These are phyloP conservation scores for Tulasnella sp. DNA, from an alignment of 768 basidiomycete species.

Conservation along the genomic window DNA sequence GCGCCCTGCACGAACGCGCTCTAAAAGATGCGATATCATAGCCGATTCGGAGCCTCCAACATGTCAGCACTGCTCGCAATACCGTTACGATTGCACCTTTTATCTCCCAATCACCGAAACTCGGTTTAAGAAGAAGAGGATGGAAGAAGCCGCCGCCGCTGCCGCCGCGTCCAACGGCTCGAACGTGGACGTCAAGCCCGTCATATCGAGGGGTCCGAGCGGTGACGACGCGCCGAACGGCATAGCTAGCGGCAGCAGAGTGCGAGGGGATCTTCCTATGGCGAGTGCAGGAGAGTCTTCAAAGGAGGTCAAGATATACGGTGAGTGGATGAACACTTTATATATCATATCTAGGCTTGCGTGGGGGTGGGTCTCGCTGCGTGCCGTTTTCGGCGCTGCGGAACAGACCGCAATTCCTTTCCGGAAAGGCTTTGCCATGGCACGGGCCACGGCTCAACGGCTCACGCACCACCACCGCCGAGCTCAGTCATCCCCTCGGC, in stretches of 20 bases:
- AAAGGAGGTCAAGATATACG: conserved; percentile 56
- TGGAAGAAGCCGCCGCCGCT: conserved; percentile 59
- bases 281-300: neutral
- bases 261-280: neutral
- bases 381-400: conserved; percentile 17
- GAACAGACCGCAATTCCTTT: neutral
- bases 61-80: conserved; percentile 94
- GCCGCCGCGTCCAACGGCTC: conserved; percentile 28
- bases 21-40: conserved; percentile 74
- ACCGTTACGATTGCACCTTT: conserved; percentile 91
- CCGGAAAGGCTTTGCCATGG: neutral
- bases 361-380: neutral
- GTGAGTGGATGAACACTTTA: conserved; percentile 34
- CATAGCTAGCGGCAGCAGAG: neutral
- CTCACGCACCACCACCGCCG: conserved; percentile 47
- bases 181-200: conserved; percentile 36
- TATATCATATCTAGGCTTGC: neutral
- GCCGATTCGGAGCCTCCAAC: conserved; percentile 69
- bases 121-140: conserved; percentile 93
- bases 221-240: neutral
- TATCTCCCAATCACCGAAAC: conserved; percentile 99
- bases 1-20: neutral
- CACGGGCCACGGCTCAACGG: conserved; percentile 32
- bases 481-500: conserved; percentile 2
- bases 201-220: neutral